A percentile compares a stretch with the other conserved stretches of the same genome.
Conservation (phyloP, 768 basidiomycete species). For the Termitomyces sp. region DNA sequence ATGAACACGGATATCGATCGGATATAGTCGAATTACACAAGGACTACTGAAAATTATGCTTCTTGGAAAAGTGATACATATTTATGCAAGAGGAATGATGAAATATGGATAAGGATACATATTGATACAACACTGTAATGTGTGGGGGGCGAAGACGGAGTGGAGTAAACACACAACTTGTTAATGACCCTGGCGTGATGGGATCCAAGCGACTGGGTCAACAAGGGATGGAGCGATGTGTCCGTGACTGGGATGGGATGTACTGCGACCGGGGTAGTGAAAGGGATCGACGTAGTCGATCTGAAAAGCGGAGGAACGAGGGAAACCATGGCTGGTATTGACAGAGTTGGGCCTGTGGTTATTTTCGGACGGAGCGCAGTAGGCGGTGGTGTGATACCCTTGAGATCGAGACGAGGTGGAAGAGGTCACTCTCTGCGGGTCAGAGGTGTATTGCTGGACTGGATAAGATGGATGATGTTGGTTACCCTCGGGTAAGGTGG, state of each 20-base stretch:
- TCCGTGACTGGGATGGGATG: neutral
- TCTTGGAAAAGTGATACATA: constrained; percentile 5
- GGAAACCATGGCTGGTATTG: neutral
- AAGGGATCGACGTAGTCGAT: constrained; percentile 5
- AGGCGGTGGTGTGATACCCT: neutral
- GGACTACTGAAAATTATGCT: neutral
- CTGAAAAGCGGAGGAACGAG: constrained; percentile 5
- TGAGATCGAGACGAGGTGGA: neutral
- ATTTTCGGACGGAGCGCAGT: neutral
- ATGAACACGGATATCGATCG: neutral
- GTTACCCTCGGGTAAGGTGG: neutral
- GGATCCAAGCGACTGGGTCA: constrained; percentile 14
- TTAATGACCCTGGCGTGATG: constrained; percentile 2
- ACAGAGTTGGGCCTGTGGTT: neutral
- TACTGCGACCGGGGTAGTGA: constrained; percentile 1
- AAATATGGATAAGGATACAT: constrained; percentile 12
- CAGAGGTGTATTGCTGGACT: constrained; percentile 1
- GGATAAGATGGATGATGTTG: neutral
- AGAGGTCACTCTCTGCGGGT: neutral
- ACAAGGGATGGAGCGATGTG: neutral
- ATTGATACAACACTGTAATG: constrained; percentile 9
- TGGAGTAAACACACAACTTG: neutral
- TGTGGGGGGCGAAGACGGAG: neutral
- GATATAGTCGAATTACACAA: neutral
- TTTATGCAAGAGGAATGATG: neutral